Evolutionary conservation across 2,329 filamentous ascomycete genomes (phyloP).

Genomic region (Exophiala sp.): DNA sequence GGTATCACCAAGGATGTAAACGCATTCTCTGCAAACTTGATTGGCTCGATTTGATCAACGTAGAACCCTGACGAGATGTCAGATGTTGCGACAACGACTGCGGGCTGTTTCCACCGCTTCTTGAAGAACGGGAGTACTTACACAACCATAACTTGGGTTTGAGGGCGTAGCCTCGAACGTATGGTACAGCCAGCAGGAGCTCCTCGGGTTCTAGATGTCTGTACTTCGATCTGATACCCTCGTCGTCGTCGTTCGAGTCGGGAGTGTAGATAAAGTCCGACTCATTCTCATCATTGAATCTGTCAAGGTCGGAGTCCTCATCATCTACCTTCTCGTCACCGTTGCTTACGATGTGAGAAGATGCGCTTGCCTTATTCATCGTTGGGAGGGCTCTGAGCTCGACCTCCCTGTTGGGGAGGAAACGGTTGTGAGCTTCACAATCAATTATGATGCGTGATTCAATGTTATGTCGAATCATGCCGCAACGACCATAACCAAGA

Average conservation of each 20-base stretch:
- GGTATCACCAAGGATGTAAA: constrained; percentile 51
- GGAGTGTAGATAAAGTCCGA: constrained; percentile 10
- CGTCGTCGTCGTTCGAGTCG: constrained; percentile 1
- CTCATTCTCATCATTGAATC: constrained; percentile 22
- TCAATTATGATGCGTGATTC: constrained; percentile 53
- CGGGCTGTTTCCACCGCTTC: no score
- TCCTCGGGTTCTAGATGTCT: constrained; percentile 31
- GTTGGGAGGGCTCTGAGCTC: constrained; percentile 17
- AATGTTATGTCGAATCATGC: constrained; percentile 33
- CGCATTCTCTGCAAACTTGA: constrained; percentile 44
- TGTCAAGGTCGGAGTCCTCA: constrained; percentile 20
- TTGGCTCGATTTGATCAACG: constrained; percentile 39
- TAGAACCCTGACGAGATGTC: constrained; percentile 31
- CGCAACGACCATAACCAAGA: constrained; percentile 30
- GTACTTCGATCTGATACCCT: constrained; percentile 27
- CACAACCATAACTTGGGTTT: constrained; percentile 43
- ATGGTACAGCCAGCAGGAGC: constrained; percentile 40
- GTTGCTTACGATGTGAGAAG: background rate
- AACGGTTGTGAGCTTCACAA: constrained; percentile 47
- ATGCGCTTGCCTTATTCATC: background rate
- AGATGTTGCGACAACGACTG: no score
- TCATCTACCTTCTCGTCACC: constrained; percentile 14
- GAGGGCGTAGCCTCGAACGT: constrained; percentile 48
- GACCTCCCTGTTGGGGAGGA: constrained; percentile 42
- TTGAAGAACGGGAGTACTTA: no score